A percentile compares a stretch with the other conserved stretches of the same genome.
Conservation (phyloP, 306 rosid genomes). For the Gynostemma pentaphyllum region DNA sequence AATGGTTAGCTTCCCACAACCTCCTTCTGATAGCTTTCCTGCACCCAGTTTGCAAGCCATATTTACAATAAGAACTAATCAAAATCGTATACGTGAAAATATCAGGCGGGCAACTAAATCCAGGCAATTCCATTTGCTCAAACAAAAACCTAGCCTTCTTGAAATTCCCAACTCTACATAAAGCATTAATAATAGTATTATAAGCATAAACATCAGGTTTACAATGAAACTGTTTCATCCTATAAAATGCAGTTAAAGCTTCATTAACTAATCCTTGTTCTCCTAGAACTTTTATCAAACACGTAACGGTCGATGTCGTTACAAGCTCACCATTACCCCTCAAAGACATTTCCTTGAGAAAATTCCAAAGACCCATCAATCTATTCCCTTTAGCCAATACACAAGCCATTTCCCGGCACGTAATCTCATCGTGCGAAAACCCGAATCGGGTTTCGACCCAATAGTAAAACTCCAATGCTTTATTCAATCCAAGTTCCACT, state of each 20-base stretch:
- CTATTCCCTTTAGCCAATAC: constrained; percentile 47
- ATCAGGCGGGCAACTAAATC: constrained; percentile 74
- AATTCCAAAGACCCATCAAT: constrained; percentile 45
- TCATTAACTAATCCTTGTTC: constrained; percentile 64
- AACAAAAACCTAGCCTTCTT: constrained; percentile 52
- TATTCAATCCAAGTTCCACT: constrained; percentile 37
- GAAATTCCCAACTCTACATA: constrained; percentile 62
- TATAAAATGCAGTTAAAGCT: constrained; percentile 48
- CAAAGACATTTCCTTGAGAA: constrained; percentile 40
- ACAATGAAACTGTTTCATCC: constrained; percentile 68
- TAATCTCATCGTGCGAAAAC: constrained; percentile 45
- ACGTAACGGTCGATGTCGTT: constrained; percentile 51
- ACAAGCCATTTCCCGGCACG: constrained; percentile 65
- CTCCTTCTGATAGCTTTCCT: constrained; percentile 67
- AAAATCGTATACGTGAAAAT: constrained; percentile 54
- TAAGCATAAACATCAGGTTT: constrained; percentile 61
- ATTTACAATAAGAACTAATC: constrained; percentile 60
- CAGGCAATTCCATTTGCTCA: constrained; percentile 86
- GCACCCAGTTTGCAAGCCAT: constrained; percentile 55
- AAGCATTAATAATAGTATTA: constrained; percentile 47
- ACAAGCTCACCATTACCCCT: constrained; percentile 26
- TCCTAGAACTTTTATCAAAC: constrained; percentile 82
- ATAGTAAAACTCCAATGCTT: constrained; percentile 56
- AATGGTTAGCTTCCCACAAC: constrained; percentile 69
- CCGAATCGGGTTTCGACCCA: constrained; percentile 53